Conservation (phyloP, 1,284 basidiomycete species). For the Serendipita sp. region DNA sequence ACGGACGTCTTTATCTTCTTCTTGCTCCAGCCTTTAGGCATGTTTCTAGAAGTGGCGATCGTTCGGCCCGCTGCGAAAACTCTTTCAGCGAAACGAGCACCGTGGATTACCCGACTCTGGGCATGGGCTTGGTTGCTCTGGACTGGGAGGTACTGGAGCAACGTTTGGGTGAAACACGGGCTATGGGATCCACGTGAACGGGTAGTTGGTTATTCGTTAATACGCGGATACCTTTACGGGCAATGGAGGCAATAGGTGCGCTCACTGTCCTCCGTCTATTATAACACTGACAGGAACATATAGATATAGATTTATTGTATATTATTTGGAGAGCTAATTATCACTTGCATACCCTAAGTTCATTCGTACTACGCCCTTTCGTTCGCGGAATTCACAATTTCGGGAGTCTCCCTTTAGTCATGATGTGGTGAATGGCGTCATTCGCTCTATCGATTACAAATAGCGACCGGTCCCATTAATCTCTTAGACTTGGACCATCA, state of each 20-base stretch:
- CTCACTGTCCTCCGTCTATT: too few relatives aligned
- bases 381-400: too few relatives aligned
- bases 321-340: too few relatives aligned
- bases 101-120: conserved; percentile 11
- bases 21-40: conserved; percentile 15
- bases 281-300: background rate
- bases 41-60: conserved; percentile 12
- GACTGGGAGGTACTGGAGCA: conserved; percentile 15
- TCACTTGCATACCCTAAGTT: too few relatives aligned
- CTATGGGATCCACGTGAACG: conserved; percentile 12
- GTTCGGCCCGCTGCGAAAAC: conserved; percentile 9
- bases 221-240: conserved; percentile 14
- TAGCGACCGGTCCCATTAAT: too few relatives aligned
- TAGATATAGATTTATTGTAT: background rate
- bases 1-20: conserved; percentile 15
- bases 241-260: conserved; percentile 10
- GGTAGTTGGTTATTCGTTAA: conserved; percentile 13
- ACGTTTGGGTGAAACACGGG: conserved; percentile 15
- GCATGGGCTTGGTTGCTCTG: conserved; percentile 15
- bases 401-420: too few relatives aligned
- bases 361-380: too few relatives aligned
- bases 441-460: too few relatives aligned
- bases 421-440: too few relatives aligned
- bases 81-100: background rate
- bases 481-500: background rate